Percentiles rank a stretch among this genome's conserved stretches.
Conservation (phyloP, 345 rosid species). For the Toxicodendron radicans region DNA sequence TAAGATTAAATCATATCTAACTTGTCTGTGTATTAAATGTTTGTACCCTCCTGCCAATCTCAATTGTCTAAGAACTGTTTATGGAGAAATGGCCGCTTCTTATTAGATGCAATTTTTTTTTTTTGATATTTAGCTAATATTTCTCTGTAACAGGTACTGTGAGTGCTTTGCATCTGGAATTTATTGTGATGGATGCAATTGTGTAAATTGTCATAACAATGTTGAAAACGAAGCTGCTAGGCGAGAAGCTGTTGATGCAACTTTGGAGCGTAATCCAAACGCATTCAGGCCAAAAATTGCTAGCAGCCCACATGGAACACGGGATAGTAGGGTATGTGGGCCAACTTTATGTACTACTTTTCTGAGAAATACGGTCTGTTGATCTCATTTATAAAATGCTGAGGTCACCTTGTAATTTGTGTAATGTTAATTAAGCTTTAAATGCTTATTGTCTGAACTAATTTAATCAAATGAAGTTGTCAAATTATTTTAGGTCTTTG, state of each 20-base stretch:
- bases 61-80: background rate
- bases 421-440: background rate
- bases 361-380: background rate
- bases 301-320: conserved; percentile 85
- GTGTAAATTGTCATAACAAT: conserved; percentile 88
- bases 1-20: background rate
- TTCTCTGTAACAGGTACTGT: conserved; percentile 66
- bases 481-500: background rate
- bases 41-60: conserved; percentile 3
- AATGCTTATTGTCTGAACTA: background rate
- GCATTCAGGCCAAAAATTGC: conserved; percentile 99
- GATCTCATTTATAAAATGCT: background rate
- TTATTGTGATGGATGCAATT: conserved; percentile 98
- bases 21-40: background rate
- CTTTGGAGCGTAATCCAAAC: conserved; percentile 93
- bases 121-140: conserved; percentile 4
- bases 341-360: background rate
- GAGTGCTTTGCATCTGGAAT: conserved; percentile 98
- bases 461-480: background rate
- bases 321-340: conserved; percentile 65
- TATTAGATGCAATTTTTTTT: conserved; percentile 8
- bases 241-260: conserved; percentile 91
- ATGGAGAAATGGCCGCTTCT: background rate
- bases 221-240: conserved; percentile 89
- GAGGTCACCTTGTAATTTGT: too few relatives aligned